Base-by-base conservation (phyloP, 805 yeast species). In the Cephaloascus albidus region DNA sequence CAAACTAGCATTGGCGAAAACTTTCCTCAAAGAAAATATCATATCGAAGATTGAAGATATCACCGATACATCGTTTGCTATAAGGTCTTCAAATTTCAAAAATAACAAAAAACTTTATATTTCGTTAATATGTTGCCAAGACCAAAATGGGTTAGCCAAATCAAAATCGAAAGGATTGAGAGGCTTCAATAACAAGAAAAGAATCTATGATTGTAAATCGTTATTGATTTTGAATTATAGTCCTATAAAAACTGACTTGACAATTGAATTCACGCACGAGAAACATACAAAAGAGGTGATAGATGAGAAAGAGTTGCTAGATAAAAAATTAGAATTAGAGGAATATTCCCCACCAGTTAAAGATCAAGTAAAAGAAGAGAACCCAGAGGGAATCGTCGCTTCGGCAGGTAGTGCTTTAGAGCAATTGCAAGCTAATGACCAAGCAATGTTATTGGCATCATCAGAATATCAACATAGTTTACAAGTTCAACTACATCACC, bases 131-230 rank as follows among this genome's bases (percentile, higher is more conserved):
- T 34, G 36, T n/a, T 34, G 36, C 23, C 20, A 34, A 16, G 36
- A 34, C 36, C 26, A 34, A 8, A 34, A 34, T 20, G 36, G 36
- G 27, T 20, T 34, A 12, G 36, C 36, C 15, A 15, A 18, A 20
- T 18, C 36, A 15, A 34, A 34, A 16, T 34, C 36, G 10, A 34
- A 34, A 20, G 36, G 36, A 10, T 16, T 34, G 17, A 12, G 36
- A 16, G 36, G 36, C 26, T 34, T 34, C 36, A 34, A 18, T 20
- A 34, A 34, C 15, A 34, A 34, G 17, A 34, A 34, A n/a, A 18
- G 36, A 20, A 34, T 34, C 23, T 34, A 18, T 20, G 26, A 20
- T 20, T 34, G 36, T 20, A 16, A 34, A 16, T 34, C 36, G 20
- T 16, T 34, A 14, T 18, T 34, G 17, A 34, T 34, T 34, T 18